phyloP scores from a whole-genome alignment of 495 filamentous ascomycete species.

The Penicillium pancosmium region DNA sequence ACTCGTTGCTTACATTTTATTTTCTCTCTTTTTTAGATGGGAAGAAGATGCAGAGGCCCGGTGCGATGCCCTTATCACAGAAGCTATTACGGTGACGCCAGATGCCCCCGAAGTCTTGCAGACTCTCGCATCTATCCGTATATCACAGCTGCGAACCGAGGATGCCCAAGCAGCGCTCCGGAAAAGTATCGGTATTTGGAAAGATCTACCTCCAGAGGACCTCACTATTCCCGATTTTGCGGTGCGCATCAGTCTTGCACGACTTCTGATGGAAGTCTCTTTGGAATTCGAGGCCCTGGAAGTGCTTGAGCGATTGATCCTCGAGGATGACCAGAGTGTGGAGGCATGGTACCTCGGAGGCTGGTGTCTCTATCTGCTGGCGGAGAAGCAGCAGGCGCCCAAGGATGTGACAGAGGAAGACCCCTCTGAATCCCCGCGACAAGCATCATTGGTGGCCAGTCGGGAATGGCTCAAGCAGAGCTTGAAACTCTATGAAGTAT shows the following conservation, averaged over 20 bases:
- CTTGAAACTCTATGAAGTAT: conserved; percentile 47
- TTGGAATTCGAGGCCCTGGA: conserved; percentile 83
- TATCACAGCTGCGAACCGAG: conserved; percentile 75
- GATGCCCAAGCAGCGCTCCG: conserved; percentile 80
- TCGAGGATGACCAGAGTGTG: conserved; percentile 89
- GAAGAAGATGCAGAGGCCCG: conserved; percentile 82
- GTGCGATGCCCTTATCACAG: conserved; percentile 84
- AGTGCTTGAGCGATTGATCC: conserved; percentile 79
- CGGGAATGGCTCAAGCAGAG: conserved; percentile 57
- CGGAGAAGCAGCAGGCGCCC: conserved; percentile 62
- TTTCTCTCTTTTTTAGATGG: conserved; percentile 57
- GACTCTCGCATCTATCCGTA: conserved; percentile 89
- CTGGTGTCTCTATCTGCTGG: conserved; percentile 81
- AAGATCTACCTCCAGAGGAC: conserved; percentile 66
- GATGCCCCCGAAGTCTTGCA: conserved; percentile 82
- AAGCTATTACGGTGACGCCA: conserved; percentile 78
- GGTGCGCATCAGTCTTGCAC: conserved; percentile 76
- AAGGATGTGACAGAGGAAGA: conserved; percentile 35
- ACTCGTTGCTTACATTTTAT: neutral
- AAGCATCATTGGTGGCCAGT: conserved; percentile 48
- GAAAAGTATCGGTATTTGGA: conserved; percentile 78
- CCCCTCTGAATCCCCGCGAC: conserved; percentile 35
- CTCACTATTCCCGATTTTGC: conserved; percentile 76
- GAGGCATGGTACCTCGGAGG: conserved; percentile 97
- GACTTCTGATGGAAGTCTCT: conserved; percentile 85